A percentile compares a stretch with the other conserved stretches of the same genome.
Conservation (phyloP, 805 yeast genomes). For the Aciculoconidium aculeatum region DNA sequence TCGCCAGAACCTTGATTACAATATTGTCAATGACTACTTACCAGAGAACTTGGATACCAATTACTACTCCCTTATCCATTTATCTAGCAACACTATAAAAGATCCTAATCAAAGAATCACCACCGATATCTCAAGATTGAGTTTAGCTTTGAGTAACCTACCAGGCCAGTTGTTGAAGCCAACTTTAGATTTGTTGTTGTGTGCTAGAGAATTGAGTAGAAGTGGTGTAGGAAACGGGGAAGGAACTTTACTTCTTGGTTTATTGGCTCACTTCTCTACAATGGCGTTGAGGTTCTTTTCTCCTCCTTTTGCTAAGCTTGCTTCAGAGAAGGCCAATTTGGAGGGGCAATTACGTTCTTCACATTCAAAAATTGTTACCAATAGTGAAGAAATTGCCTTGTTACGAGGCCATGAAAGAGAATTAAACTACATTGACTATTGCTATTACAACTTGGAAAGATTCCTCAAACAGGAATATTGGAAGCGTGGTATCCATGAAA, state of each 20-base stretch:
- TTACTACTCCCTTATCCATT: constrained; percentile 65
- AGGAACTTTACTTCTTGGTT: constrained; percentile 71
- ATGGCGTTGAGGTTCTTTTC: constrained; percentile 66
- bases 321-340: constrained; percentile 66
- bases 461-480: constrained; percentile 72
- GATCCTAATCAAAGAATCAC: constrained; percentile 85
- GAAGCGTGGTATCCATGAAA: constrained; percentile 72
- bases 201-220: constrained; percentile 70
- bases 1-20: constrained; percentile 58
- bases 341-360: constrained; percentile 82
- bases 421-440: constrained; percentile 65
- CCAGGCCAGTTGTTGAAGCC: constrained; percentile 86
- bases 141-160: constrained; percentile 63
- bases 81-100: constrained; percentile 43
- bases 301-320: constrained; percentile 83
- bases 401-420: constrained; percentile 79
- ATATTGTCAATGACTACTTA: constrained; percentile 63
- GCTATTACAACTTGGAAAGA: constrained; percentile 75
- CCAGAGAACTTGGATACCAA: constrained; percentile 66
- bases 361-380: constrained; percentile 74
- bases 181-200: constrained; percentile 66
- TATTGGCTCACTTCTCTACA: constrained; percentile 78
- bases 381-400: constrained; percentile 83
- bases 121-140: constrained; percentile 69
- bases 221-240: constrained; percentile 68